phyloP scores from a whole-genome alignment of 2,329 filamentous ascomycete genomes.

The Aspergillus cejpii region DNA sequence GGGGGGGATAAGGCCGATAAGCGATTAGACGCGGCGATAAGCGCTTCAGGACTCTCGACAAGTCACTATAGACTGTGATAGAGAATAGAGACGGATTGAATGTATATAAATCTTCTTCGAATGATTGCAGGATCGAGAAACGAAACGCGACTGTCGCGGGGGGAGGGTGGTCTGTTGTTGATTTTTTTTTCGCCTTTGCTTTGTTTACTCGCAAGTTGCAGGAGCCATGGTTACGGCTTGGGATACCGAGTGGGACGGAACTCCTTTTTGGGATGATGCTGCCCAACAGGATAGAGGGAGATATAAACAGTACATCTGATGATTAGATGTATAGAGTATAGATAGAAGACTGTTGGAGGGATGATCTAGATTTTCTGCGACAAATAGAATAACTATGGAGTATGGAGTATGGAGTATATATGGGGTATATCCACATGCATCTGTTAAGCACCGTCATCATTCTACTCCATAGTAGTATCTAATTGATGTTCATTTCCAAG shows the following conservation, averaged over 20 bases:
- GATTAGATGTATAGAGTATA: background rate
- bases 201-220: slow-evolving; percentile 12
- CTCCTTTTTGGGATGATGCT: background rate
- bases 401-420: too few relatives aligned
- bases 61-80: background rate
- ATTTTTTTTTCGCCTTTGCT: slow-evolving; percentile 9
- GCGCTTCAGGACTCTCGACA: slow-evolving; percentile 6
- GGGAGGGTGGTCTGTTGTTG: background rate
- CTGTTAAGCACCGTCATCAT: too few relatives aligned
- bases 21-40: slow-evolving; percentile 20
- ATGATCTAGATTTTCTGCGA: background rate
- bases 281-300: too few relatives aligned
- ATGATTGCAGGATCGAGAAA: background rate
- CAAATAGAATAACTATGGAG: background rate
- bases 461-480: too few relatives aligned
- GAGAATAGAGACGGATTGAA: background rate
- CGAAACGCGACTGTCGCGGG: background rate
- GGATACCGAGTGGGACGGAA: background rate
- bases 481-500: too few relatives aligned
- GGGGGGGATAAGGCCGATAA: slow-evolving; percentile 12
- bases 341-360: too few relatives aligned
- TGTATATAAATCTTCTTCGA: background rate
- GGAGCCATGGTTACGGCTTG: slow-evolving; percentile 6
- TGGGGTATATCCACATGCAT: too few relatives aligned
- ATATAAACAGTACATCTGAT: too few relatives aligned